Base-by-base conservation (phyloP, 2,329 filamentous ascomycete species). In the Diaporthe capsici region DNA sequence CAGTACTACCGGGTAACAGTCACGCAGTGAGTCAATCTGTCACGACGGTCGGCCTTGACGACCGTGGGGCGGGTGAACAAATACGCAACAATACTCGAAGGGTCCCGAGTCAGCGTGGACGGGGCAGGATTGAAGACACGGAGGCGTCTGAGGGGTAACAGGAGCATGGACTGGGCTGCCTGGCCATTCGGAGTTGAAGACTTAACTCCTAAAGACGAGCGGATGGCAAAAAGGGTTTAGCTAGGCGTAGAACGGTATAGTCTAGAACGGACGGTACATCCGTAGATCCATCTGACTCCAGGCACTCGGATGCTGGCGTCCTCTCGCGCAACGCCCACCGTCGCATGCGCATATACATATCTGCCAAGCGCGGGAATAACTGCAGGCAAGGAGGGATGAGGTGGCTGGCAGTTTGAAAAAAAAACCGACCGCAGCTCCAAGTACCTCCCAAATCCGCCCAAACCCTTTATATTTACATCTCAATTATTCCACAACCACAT, bases 181-280 rank as follows among this genome's bases (percentile, higher is more conserved):
- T 42, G n/a, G 49, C 49, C 47, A 15, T 55, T 70, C 65, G 65
- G 47, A 55, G 49, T 55, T 70, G 49, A 55, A 34, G 31, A 55
- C 47, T 70, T 70, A 70, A 53, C 65, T 55, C 65, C 47, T 70
- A 70, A 70, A 8, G 15, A 42, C 65, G 65, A 70, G 65, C 65
- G 65, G 63, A 13, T n/a, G 37, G 25, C 22, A 15, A 22, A 53
- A 53, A 1, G 8, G 39, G 60, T 65, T 31, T 65, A 31, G 44
- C 47, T 49, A 20, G 34, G 8, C 34, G 34, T 34, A 34, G 47
- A 3, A 17, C 13, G 28, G 22, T 39, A 25, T 55, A 70, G 65
- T 37, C 22, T 42, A 37, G 65, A 25, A 34, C 51, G 42, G 51
- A 71, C 39, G 37, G 68, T 6, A 58, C 15, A 57, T n/a, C 39